A percentile compares a stretch with the other conserved stretches of the same genome.
These are phyloP conservation scores for Phyllosticta capitalensis DNA, from an alignment of 2,329 filamentous ascomycete species.

Conservation along the genomic window DNA sequence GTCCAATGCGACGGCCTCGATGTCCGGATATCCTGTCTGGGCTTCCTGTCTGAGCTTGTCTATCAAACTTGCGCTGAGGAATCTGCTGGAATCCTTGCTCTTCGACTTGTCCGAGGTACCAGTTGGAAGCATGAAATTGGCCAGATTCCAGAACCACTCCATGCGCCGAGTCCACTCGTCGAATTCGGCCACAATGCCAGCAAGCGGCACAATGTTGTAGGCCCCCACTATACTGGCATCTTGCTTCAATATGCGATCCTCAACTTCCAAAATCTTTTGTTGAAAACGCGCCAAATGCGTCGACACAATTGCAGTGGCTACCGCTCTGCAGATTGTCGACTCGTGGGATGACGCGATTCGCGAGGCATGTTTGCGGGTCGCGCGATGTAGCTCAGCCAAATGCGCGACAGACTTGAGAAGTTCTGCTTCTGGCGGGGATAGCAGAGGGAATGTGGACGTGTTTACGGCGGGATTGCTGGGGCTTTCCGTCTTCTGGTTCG, in stretches of 20 bases:
- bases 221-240: conserved; percentile 78
- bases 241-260: conserved; percentile 63
- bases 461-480: conserved; percentile 12
- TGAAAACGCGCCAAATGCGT: conserved; percentile 74
- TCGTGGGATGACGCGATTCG: conserved; percentile 60
- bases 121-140: conserved; percentile 54
- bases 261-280: conserved; percentile 73
- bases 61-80: conserved; percentile 65
- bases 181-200: conserved; percentile 74
- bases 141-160: conserved; percentile 74
- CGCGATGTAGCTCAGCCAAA: conserved; percentile 68
- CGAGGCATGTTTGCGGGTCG: conserved; percentile 57
- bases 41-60: conserved; percentile 65
- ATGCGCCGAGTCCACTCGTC: conserved; percentile 75
- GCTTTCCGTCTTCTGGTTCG: conserved; percentile 25
- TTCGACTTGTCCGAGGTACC: conserved; percentile 12
- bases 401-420: conserved; percentile 68
- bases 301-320: conserved; percentile 66
- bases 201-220: conserved; percentile 87
- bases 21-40: conserved; percentile 80
- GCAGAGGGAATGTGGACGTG: conserved; percentile 36
- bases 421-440: conserved; percentile 72
- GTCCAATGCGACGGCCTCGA: conserved; percentile 65
- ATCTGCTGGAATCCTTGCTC: conserved; percentile 20
- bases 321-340: conserved; percentile 78